These are phyloP conservation scores for Geosiphon pyriformis DNA, from an alignment of 192 early-diverging fungal species.

Conservation along the genomic window DNA sequence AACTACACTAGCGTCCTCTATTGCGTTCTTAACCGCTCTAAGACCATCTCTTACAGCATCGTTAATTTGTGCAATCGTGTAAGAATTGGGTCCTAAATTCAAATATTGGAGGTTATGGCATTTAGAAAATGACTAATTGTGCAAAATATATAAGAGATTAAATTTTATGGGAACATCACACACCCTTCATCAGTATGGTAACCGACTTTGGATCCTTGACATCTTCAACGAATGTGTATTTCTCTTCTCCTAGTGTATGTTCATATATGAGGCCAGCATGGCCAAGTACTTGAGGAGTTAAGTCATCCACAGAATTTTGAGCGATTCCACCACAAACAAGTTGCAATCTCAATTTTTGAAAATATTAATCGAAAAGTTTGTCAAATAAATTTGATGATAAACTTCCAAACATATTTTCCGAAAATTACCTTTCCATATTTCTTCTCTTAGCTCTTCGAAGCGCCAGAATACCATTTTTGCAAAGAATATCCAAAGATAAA, in stretches of 20 bases:
- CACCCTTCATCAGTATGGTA: slow-evolving; percentile 91
- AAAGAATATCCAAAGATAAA: slow-evolving; percentile 90
- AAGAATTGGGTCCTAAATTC: slow-evolving; percentile 72
- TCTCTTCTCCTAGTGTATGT: slow-evolving; percentile 95
- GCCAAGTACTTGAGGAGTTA: slow-evolving; percentile 77
- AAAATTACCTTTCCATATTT: slow-evolving; percentile 87
- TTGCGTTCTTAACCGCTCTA: slow-evolving; percentile 95
- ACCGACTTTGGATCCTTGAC: slow-evolving; percentile 84
- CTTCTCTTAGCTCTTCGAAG: slow-evolving; percentile 95
- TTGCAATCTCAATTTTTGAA: slow-evolving; percentile 53
- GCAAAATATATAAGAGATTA: background rate
- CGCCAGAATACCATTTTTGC: slow-evolving; percentile 92
- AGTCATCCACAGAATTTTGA: slow-evolving; percentile 98
- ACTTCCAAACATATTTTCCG: too few species aligned
- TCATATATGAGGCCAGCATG: slow-evolving; percentile 93
- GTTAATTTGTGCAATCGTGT: slow-evolving; percentile 91
- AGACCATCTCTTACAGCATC: slow-evolving; percentile 98
- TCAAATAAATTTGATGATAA: too few species aligned
- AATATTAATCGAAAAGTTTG: too few species aligned
- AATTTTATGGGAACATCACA: slow-evolving; percentile 4
- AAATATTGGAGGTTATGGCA: background rate
- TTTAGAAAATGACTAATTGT: background rate
- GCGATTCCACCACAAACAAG: slow-evolving; percentile 90
- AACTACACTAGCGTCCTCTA: slow-evolving; percentile 88
- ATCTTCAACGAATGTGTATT: slow-evolving; percentile 98